These are phyloP conservation scores for Jackrogersella multiformis DNA, from an alignment of 495 filamentous ascomycete species.

Conservation along the genomic window DNA sequence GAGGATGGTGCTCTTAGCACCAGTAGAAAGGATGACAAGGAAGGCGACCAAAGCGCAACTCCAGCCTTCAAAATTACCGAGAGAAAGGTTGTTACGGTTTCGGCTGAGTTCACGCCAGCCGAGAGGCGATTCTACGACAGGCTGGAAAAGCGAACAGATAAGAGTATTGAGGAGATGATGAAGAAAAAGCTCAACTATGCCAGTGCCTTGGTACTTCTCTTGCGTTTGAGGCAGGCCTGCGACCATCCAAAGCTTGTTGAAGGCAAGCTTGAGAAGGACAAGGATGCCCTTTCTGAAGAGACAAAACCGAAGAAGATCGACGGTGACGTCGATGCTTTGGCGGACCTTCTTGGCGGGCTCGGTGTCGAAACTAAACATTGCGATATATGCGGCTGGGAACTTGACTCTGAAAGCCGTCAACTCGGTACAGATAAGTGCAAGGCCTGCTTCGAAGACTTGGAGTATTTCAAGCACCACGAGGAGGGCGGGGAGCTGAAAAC, in stretches of 20 bases:
- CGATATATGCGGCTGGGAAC: constrained; percentile 82
- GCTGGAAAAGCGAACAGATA: constrained; percentile 83
- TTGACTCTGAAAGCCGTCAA: constrained; percentile 66
- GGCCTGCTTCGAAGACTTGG: constrained; percentile 76
- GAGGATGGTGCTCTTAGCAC: constrained; percentile 78
- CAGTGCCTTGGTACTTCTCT: constrained; percentile 81
- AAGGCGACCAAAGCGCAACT: constrained; percentile 56
- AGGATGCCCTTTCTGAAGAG: constrained; percentile 79
- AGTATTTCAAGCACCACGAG: constrained; percentile 51
- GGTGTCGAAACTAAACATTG: constrained; percentile 84
- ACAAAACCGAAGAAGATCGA: constrained; percentile 62
- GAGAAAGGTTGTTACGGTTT: constrained; percentile 83
- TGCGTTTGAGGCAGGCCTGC: constrained; percentile 90
- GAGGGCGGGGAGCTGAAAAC: constrained; percentile 45
- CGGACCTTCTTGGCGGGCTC: constrained; percentile 84
- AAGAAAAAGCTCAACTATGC: constrained; percentile 74
- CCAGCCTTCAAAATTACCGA: constrained; percentile 85
- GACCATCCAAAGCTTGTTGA: constrained; percentile 91
- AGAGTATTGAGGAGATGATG: constrained; percentile 89
- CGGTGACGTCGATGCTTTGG: constrained; percentile 76
- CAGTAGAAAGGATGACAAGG: constrained; percentile 65
- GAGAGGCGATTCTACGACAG: constrained; percentile 87
- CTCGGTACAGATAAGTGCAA: constrained; percentile 66
- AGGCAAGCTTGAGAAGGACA: constrained; percentile 83
- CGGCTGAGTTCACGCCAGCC: constrained; percentile 77